Evolutionary conservation across 768 basidiomycete genomes (phyloP), one percentile per base, ranked within the genome.

Genomic region (Pisolithus orientalis): DNA sequence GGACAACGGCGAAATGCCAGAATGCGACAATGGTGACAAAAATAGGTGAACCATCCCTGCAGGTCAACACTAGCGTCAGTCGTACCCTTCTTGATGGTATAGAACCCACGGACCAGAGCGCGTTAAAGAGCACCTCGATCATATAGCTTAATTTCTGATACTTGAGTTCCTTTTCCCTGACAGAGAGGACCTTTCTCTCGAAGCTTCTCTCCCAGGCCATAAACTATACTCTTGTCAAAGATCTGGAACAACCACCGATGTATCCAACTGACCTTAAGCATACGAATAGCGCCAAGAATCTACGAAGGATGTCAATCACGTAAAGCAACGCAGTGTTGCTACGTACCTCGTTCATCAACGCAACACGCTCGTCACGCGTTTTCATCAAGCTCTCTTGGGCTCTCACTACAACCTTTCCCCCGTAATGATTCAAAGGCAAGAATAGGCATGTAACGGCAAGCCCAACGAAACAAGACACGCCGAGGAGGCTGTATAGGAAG

Each of bases 141-240:
- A 78, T 80, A 67, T 94, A 97, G 68, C 91, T 96, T 45, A 90
- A 67, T 59, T 80, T 84, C 62, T 94, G 92, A 66, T 82, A 92
- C 59, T 83, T 83, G 24, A 96, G 73, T 66, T 96, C 93, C 57
- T 82, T 85, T 40, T 83, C 82, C 25, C 93, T 80, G 53, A 95
- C 74, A 48, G 78, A 81, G 49, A 87, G 65, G 0, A 94, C 83
- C 9, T 76, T 77, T 24, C 75, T 74, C 68, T 95, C 93, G 59
- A 94, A 94, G 63, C 82, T 90, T 25, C 93, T 83, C 66, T 96
- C 93, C 93, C 84, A 85, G 14, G 91, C 93, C 91, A 95, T 94
- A 69, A 94, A 96, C 84, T 87, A 59, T 24, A 40, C 37, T 2
- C 5, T 27, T 10, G 42, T 67, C 32, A 5, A 50, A 38, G 24